A percentile compares a stretch with the other conserved stretches of the same genome.
Conservation (phyloP, 2,329 filamentous ascomycete genomes). For the Orbilia javanica region DNA sequence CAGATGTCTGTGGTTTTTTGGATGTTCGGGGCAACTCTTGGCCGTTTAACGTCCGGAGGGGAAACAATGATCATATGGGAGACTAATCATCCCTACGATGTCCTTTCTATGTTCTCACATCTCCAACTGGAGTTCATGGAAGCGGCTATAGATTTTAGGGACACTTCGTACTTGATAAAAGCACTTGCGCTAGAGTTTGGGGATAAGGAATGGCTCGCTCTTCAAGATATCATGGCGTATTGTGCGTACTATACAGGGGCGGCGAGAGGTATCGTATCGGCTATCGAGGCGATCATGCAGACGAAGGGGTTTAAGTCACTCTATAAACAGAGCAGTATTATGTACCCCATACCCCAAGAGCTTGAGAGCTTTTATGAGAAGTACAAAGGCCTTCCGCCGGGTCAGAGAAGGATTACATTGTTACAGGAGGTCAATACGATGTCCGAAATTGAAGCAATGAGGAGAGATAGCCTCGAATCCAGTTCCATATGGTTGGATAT, state of each 20-base stretch:
- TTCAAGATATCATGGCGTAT: slow-evolving; percentile 21
- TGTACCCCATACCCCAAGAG: slow-evolving; percentile 14
- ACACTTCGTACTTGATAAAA: background rate
- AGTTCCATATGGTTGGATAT: slow-evolving; percentile 8
- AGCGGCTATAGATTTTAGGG: slow-evolving; percentile 16
- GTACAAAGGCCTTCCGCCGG: background rate
- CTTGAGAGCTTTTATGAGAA: slow-evolving; percentile 22
- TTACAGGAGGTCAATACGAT: slow-evolving; percentile 14
- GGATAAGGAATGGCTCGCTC: background rate
- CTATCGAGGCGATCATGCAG: slow-evolving; percentile 21
- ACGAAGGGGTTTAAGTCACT: slow-evolving; percentile 15
- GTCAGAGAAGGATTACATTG: slow-evolving; percentile 6
- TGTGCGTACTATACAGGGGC: slow-evolving; percentile 9
- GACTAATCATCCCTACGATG: background rate
- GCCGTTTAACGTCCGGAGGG: background rate
- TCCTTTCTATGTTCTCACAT: slow-evolving; percentile 3
- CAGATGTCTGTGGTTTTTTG: slow-evolving; percentile 21
- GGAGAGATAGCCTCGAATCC: background rate
- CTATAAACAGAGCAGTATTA: background rate
- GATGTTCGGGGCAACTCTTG: slow-evolving; percentile 13
- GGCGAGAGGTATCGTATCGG: background rate
- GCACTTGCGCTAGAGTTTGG: background rate
- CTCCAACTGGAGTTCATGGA: slow-evolving; percentile 9
- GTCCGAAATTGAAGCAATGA: slow-evolving; percentile 19
- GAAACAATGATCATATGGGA: slow-evolving; percentile 11